These are phyloP conservation scores for Sideroxylon spinosum DNA, from an alignment of 179 eudicot genomes.

Conservation along the genomic window DNA sequence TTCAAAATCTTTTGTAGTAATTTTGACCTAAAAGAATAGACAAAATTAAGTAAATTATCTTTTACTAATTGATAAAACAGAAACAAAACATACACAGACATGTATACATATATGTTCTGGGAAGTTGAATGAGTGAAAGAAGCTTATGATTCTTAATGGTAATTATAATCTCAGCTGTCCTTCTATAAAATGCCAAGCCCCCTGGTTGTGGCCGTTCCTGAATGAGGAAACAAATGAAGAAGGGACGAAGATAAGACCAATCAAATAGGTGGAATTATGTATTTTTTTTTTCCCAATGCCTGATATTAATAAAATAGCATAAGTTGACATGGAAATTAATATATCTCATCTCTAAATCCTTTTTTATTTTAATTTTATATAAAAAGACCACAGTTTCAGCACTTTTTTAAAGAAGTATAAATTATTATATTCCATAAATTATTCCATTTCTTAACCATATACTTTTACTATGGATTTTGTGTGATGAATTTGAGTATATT, in stretches of 20 bases:
- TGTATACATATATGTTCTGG: too few species aligned
- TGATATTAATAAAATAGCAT: neutral
- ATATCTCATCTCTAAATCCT: neutral
- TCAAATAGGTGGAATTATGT: neutral
- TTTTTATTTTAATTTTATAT: neutral
- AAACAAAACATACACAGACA: too few species aligned
- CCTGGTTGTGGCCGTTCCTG: neutral
- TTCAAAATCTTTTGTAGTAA: too few species aligned
- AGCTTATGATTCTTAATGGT: neutral
- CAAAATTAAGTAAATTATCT: too few species aligned
- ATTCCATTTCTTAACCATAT: neutral
- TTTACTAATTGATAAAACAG: too few species aligned
- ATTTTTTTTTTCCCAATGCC: neutral
- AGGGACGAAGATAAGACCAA: too few species aligned
- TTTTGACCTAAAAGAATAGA: too few species aligned
- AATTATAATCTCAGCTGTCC: neutral
- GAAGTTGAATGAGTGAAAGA: too few species aligned
- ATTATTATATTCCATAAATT: neutral
- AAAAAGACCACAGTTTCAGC: neutral
- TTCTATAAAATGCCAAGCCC: neutral
- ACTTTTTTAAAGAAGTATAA: neutral
- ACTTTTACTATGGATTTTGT: too few species aligned
- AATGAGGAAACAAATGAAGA: neutral
- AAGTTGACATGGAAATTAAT: constrained; percentile 3
- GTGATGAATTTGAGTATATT: too few species aligned